A percentile compares a stretch with the other conserved stretches of the same genome.
phyloP scores from a whole-genome alignment of 257 asterid genomes.

The Rehmannia glutinosa region DNA sequence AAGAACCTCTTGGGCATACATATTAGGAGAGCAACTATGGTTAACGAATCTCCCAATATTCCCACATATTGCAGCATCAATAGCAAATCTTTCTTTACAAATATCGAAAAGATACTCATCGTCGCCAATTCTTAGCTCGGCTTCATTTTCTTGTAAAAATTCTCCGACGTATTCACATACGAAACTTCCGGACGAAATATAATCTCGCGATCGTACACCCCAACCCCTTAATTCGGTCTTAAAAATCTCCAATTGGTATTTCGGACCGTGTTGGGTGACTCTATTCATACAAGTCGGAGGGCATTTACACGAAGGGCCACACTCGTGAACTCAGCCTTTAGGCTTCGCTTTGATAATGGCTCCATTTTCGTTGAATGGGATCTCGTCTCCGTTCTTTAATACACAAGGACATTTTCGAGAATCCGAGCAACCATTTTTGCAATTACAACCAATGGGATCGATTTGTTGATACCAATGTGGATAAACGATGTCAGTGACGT shows the following conservation, averaged over 20 bases:
- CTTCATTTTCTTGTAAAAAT: conserved; percentile 59
- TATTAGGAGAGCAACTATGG: conserved; percentile 81
- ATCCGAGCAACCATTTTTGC: conserved; percentile 59
- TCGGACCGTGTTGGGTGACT: conserved; percentile 59
- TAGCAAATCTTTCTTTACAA: conserved; percentile 37
- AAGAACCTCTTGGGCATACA: conserved; percentile 60
- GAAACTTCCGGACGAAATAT: conserved; percentile 60
- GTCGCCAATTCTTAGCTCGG: conserved; percentile 37
- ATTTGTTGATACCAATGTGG: conserved; percentile 28
- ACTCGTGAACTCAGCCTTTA: conserved; percentile 68
- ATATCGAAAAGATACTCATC: conserved; percentile 81
- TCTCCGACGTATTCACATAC: conserved; percentile 81
- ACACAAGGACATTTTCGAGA: conserved; percentile 51
- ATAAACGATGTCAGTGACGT: conserved; percentile 41
- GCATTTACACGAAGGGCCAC: conserved; percentile 79
- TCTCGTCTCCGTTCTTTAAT: conserved; percentile 47
- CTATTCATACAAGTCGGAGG: conserved; percentile 72
- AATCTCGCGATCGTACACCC: conserved; percentile 68
- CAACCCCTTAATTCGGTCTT: conserved; percentile 71
- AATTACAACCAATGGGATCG: conserved; percentile 57
- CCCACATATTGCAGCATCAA: conserved; percentile 63
- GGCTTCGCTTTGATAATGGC: conserved; percentile 37
- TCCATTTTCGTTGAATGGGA: conserved; percentile 56
- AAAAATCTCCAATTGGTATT: conserved; percentile 56
- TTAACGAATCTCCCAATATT: conserved; percentile 81